A percentile compares a stretch with the other conserved stretches of the same genome.
Conservation (phyloP, 805 yeast species). For the Yarrowia hollandica region DNA sequence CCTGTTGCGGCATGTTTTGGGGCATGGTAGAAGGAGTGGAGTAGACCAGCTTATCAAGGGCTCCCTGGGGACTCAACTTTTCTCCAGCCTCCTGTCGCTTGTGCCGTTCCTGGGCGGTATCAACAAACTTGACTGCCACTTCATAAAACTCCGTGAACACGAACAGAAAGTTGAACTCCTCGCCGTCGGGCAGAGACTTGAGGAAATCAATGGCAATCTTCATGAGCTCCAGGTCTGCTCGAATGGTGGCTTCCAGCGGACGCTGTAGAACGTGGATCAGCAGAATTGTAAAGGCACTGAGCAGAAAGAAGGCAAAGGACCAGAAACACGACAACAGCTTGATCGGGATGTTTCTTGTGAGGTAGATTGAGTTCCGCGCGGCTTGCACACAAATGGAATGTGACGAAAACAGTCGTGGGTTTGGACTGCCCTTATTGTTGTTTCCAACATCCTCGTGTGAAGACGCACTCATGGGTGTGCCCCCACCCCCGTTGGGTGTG, state of each 20-base stretch:
- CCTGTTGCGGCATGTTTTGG: background rate
- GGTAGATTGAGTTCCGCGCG: slow-evolving; percentile 32
- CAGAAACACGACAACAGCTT: slow-evolving; percentile 15
- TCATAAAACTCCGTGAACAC: slow-evolving; percentile 22
- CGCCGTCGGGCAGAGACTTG: slow-evolving; percentile 7
- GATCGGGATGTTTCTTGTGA: slow-evolving; percentile 29
- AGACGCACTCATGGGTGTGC: background rate
- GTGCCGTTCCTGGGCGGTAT: slow-evolving; percentile 3
- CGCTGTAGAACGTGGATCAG: slow-evolving; percentile 22
- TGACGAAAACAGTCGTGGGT: slow-evolving; percentile 33
- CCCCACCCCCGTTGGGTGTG: background rate
- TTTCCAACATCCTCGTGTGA: background rate
- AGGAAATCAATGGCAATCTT: slow-evolving; percentile 22
- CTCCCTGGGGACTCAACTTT: background rate
- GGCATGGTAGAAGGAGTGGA: background rate
- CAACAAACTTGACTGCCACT: slow-evolving; percentile 23
- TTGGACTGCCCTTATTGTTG: background rate
- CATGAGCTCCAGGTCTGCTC: slow-evolving; percentile 23
- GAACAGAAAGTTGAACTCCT: slow-evolving; percentile 15
- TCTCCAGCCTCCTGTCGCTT: slow-evolving; percentile 4
- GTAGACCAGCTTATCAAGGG: background rate
- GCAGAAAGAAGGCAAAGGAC: slow-evolving; percentile 22
- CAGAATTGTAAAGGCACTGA: slow-evolving; percentile 13
- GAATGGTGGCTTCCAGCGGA: slow-evolving; percentile 17
- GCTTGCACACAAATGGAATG: slow-evolving; percentile 34